Base-by-base conservation (phyloP, 345 rosid genomes). In the Gossypium sturtianum region DNA sequence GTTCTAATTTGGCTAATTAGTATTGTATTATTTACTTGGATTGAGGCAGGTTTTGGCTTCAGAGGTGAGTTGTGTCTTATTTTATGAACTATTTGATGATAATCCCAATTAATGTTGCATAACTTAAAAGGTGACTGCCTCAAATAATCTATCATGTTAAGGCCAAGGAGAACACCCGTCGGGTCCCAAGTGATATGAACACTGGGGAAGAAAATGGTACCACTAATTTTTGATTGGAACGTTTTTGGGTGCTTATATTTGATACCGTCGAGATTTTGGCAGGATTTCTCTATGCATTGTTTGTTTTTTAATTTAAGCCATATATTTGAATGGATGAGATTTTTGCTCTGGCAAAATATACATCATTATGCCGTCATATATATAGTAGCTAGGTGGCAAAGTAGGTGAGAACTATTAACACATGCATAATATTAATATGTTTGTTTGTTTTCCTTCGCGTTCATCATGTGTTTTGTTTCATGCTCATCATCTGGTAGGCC, bases 41-140 rank as follows among this genome's bases (percentile, higher is more conserved):
- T 61, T 52, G 52, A 41, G 57, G 45, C 60, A 9, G 54, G 51
- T 54, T 3, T 49, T 29, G 38, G 38, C 4, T 48, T 71, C n/a
- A 12, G 47, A 43, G 16, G 29, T 49, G 22, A 61, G 41, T 20
- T 60, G 47, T 76, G 29, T 9, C 38, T 76, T 72, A 16, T n/a
- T 69, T 45, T 68, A 58, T 49, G 91, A 85, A 74, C 91, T 87
- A 72, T 12, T 76, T 51, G 85, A 85, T 73, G 84, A 79, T 41
- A 78, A 76, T 76, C 89, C 87, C 13, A 71, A 84, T 9, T 45
- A 34, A 34, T 34, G 84, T 85, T 57, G 84, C 84, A 73, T 87
- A 87, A 64, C 85, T 87, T 61, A 80, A 71, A 71, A 83, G 86
- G 70, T 76, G 86, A 70, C 56, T 87, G 75, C 81, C 83, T 79